Conservation (phyloP, 768 basidiomycete genomes). For the Russula vinacea region DNA sequence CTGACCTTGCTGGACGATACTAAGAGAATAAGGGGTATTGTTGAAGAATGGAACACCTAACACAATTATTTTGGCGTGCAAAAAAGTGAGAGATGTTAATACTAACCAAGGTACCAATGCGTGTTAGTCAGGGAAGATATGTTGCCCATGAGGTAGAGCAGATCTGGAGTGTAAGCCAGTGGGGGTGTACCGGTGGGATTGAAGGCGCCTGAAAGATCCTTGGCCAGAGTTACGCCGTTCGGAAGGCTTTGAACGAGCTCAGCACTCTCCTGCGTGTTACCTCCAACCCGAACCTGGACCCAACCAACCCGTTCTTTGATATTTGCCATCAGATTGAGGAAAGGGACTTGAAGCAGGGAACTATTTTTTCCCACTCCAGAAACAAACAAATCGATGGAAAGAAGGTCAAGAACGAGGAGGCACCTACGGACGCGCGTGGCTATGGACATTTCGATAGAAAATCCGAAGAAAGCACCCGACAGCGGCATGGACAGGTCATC, state of each 20-base stretch:
- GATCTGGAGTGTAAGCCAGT: constrained; percentile 57
- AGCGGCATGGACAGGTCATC: constrained; percentile 43
- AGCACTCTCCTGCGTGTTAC: constrained; percentile 74
- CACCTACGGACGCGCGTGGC: constrained; percentile 60
- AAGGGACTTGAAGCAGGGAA: constrained; percentile 53
- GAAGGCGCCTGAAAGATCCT: constrained; percentile 38
- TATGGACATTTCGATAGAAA: constrained; percentile 75
- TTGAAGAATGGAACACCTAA: constrained; percentile 65
- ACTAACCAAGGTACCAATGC: constrained; percentile 60
- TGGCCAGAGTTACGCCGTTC: constrained; percentile 50
- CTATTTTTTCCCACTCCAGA: constrained; percentile 54
- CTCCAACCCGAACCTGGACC: constrained; percentile 68
- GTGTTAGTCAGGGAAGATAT: constrained; percentile 56
- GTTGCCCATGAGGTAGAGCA: constrained; percentile 63
- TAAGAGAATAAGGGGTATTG: constrained; percentile 49
- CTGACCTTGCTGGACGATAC: constrained; percentile 57
- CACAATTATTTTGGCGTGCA: background rate
- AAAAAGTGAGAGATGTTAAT: background rate
- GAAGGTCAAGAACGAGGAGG: background rate
- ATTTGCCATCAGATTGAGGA: constrained; percentile 77
- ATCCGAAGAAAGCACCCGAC: constrained; percentile 64
- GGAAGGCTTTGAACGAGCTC: constrained; percentile 48
- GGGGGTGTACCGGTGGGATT: constrained; percentile 67
- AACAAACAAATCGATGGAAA: constrained; percentile 14
- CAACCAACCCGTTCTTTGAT: constrained; percentile 60